Evolutionary conservation across 345 rosid species (phyloP), one percentile per base, ranked within the genome.

Genomic region (Toxicodendron radicans): DNA sequence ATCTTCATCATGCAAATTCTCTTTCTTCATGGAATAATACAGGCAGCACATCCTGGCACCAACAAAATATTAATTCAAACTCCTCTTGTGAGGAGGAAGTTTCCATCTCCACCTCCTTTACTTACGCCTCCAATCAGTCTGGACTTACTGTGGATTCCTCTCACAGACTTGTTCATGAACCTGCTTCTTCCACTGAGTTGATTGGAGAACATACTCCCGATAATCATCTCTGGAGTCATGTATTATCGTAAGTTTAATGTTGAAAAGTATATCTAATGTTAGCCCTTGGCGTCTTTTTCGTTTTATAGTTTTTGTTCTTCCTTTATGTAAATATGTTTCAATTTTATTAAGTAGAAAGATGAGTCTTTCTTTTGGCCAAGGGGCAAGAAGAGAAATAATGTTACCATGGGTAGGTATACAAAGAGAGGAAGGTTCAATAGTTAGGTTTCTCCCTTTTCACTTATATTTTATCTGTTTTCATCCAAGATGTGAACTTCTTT

Each of bases 21-120:
- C 62, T 87, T 24, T 73, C 81, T 79, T 75, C 96, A 8, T 84
- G 85, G 88, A 71, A 70, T n/a, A 69, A 23, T 57, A 46, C 21
- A 7, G 73, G 38, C 33, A 33, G 45, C 38, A 58, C 70, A 64
- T 58, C 81, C 2, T 81, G 85, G 81, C 81, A 79, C 27, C 82
- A 75, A 33, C 82, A 81, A 73, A 82, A 83, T 86, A 85, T 85
- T 70, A 82, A 69, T 56, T 74, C 88, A 3, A 85, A 84, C 79
- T 82, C 83, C 20, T 79, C 92, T 23, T 85, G 89, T 27, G 97
- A 88, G 53, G 95, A 86, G 49, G 93, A 87, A 59, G 87, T 83
- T 65, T 83, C 89, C 18, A 88, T 85, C 78, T 87, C 94, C 2
- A 82, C 84, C 6, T 83, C 90, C 7, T 83, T 84, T 52, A 82